Base-by-base conservation (phyloP, 495 filamentous ascomycete genomes). In the Geopyxis carbonaria region DNA sequence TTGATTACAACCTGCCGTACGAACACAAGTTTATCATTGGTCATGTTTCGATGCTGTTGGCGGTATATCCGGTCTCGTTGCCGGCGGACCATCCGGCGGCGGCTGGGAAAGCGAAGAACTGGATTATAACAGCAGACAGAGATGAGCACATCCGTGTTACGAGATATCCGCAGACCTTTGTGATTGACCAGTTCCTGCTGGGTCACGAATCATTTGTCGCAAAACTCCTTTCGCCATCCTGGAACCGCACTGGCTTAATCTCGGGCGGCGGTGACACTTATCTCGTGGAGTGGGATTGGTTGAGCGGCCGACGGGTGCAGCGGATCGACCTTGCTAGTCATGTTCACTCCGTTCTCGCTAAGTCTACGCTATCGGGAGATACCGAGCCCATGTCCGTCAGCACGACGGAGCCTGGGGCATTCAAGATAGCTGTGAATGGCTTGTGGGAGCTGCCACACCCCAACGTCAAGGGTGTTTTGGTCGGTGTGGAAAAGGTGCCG, bases 101-200 rank as follows among this genome's bases (percentile, higher is more conserved):
- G 45, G 9, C 34, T 51, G 19, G 58, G 38, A 36, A 61, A 18
- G 54, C 55, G 3, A 61, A 72, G 36, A 63, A 57, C 29, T 93
- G 87, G 55, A 78, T 95, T 45, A 55, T 97, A 45, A 92, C 85
- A 5, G 78, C 76, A 14, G 89, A 97, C 61, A 74, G 89, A 39
- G 89, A 97, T 63, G 89, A 97, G 64, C 91, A 95, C 56, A 93
- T 97, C 50, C 83, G 89, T 38, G 66, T 97, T 6, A 89, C 87
- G 19, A 69, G 89, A 40, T 62, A 73, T 14, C 84, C 86, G 5
- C 82, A 95, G 58, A 64, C 78, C 2, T 78, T 92, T 52, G 62
- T 95, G 43, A 91, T 93, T 55, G 89, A 95, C 55, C 65, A 65
- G 1, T 93, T 76, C 55, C 93, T 86, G 48, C 64, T 93, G 11